Base-by-base conservation (phyloP, 345 rosid genomes). In the Hirschfeldia incana region DNA sequence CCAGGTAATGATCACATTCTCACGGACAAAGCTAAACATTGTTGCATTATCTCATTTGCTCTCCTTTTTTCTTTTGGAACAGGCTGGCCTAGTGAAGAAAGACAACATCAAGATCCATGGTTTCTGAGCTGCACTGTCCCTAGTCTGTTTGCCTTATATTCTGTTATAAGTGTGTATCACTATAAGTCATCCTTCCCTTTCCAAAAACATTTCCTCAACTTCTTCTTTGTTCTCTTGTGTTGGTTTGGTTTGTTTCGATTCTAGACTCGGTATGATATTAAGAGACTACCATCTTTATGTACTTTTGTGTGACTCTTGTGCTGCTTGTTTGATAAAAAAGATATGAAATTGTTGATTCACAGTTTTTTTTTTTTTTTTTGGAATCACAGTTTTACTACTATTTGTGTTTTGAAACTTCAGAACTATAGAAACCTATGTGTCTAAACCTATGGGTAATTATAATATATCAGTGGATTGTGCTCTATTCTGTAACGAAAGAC, bases 61-160 rank as follows among this genome's bases (percentile, higher is more conserved):
- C 26, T 6, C 15, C 2, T 29, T 21, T 44, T 4, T 44, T 12
- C 49, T 13, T 58, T 16, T 65, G 65, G 33, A 44, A 64, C 88
- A 92, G 97, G 97, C 95, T 75, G 94, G 92, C 21, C 88, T 94
- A 53, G 98, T 92, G 92, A 94, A 94, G 92, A 92, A 92, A 92
- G 97, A 94, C 9, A 89, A 86, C 72, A 94, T 94, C 85, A 94
- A 94, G 85, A 91, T 94, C 76, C 97, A 94, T 82, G 98, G 98
- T 84, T 94, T 94, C 80, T 92, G 81, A 94, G 88, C 67, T 66
- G 17, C 68, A 5, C 21, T 72, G 17, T 0, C 67, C 16, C n/a
- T 53, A 70, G 34, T 15, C 39, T 21, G 36, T 27, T 16, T 39
- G 58, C 27, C 57, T 39, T 7, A 29, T 7, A 30, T 37, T 39